phyloP scores from a whole-genome alignment of 2,329 filamentous ascomycete species.

The Aureobasidium sp. region DNA sequence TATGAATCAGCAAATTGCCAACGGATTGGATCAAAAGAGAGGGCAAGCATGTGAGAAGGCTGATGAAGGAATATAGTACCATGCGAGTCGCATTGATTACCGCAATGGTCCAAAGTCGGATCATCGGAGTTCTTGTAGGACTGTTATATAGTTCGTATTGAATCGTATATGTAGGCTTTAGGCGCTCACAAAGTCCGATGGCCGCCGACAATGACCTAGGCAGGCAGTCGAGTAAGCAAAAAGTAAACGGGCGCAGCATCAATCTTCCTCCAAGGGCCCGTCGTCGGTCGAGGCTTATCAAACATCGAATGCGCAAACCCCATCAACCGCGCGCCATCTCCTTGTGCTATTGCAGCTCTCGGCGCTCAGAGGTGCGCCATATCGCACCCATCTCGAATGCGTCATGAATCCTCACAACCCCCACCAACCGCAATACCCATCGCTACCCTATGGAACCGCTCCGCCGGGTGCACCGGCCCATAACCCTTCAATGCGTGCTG shows the following conservation, averaged over 20 bases:
- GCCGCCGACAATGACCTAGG: background rate
- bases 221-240: background rate
- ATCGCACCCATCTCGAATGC: background rate
- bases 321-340: background rate
- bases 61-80: background rate
- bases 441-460: background rate
- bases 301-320: background rate
- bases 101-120: background rate
- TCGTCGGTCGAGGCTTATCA: background rate
- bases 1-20: background rate
- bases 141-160: background rate
- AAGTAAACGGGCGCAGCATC: constrained; percentile 10
- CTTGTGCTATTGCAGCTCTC: background rate
- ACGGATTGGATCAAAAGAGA: background rate
- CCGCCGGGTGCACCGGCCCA: constrained; percentile 5
- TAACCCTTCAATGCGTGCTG: constrained; percentile 14
- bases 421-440: constrained; percentile 5
- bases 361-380: background rate
- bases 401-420: constrained; percentile 10
- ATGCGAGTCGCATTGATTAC: background rate
- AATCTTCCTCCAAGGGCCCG: background rate
- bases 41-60: background rate
- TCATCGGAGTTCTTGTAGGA: background rate
- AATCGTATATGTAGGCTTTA: background rate
- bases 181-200: background rate